Base-by-base conservation (phyloP, 2,329 filamentous ascomycete genomes). In the Tricladium varicosporioides region DNA sequence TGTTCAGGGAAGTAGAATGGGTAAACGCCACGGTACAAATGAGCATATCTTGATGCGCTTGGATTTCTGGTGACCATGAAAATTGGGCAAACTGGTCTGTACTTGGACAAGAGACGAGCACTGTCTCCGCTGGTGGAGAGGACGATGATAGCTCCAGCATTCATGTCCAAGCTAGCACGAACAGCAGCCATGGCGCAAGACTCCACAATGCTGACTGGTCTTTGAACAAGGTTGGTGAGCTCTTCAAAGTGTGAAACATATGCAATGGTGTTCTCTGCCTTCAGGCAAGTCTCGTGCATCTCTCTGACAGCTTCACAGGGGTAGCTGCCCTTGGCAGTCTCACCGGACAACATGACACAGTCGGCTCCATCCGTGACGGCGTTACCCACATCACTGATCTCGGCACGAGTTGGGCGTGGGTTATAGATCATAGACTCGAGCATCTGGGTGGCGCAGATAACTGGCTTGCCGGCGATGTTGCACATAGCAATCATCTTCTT, bases 401-500 rank as follows among this genome's bases (percentile, higher is more conserved):
- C 94, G 64, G 94, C 94, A 78, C 94, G 92, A 63, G 94, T 99
- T 51, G 94, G 94, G 63, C 94, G 91, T 66, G 94, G 94, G 83
- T 99, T 99, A 84, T 96, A 97, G 77, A 96, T 99, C 94, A 99
- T 99, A 64, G 92, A 96, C 85, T 99, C 94, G 67, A 99, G 85
- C 94, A 99, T 99, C 82, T 99, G 94, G 43, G 94, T 99, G 59
- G 94, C 94, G 78, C 93, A 97, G 75, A 99, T 97, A 75, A 93
- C 92, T 67, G 94, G 94, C 85, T 99, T 99, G 77, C 94, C 94
- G 67, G 92, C 92, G 73, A 97, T 87, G 83, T 99, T 99, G 86
- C 94, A 99, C 87, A 97, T 97, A 78, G 94, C 92, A 77, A 99
- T 99, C 85, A 99, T 92, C 91, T 99, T 99, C 89, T 99, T 99